phyloP scores from a whole-genome alignment of 139 green algal genomes.

The Coelastrella sp. region DNA sequence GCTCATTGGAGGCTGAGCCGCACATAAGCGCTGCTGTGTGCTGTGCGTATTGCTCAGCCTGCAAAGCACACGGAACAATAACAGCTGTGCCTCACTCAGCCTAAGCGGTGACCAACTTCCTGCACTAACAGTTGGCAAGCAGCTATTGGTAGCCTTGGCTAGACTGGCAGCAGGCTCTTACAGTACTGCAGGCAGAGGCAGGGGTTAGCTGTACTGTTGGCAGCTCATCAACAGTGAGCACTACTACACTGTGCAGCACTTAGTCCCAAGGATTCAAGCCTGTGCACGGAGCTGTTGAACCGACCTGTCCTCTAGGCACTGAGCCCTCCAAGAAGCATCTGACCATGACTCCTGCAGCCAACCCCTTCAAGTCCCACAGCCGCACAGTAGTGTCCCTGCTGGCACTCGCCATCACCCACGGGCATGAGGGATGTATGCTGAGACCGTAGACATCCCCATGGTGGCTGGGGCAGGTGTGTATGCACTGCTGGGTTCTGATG shows the following conservation, averaged over 20 bases:
- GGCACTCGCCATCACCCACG: constrained; percentile 59
- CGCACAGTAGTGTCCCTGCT: constrained; percentile 67
- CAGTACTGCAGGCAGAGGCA: too few relatives aligned
- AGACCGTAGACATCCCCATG: constrained; percentile 74
- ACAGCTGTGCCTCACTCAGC: too few relatives aligned
- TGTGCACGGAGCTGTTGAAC: too few relatives aligned
- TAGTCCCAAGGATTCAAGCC: too few relatives aligned
- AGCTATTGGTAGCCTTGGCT: too few relatives aligned
- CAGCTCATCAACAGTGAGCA: too few relatives aligned
- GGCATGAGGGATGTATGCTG: constrained; percentile 54
- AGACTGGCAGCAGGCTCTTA: too few relatives aligned
- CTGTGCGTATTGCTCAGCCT: not conserved
- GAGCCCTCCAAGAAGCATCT: constrained; percentile 14
- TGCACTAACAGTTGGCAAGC: too few relatives aligned
- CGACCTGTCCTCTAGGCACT: constrained; percentile 23
- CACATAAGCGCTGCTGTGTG: constrained; percentile 4
- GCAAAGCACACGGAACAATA: not conserved
- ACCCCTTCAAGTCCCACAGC: constrained; percentile 58
- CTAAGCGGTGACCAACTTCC: too few relatives aligned
- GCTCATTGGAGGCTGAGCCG: constrained; percentile 3
- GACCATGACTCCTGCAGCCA: constrained; percentile 47
- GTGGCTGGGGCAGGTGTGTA: constrained; percentile 54
- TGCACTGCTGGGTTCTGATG: constrained; percentile 46
- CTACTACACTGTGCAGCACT: too few relatives aligned
- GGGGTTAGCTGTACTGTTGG: too few relatives aligned